A percentile compares a stretch with the other conserved stretches of the same genome.
These are phyloP conservation scores for Suhomyces sp. DNA, from an alignment of 805 yeast genomes.

Conservation along the genomic window DNA sequence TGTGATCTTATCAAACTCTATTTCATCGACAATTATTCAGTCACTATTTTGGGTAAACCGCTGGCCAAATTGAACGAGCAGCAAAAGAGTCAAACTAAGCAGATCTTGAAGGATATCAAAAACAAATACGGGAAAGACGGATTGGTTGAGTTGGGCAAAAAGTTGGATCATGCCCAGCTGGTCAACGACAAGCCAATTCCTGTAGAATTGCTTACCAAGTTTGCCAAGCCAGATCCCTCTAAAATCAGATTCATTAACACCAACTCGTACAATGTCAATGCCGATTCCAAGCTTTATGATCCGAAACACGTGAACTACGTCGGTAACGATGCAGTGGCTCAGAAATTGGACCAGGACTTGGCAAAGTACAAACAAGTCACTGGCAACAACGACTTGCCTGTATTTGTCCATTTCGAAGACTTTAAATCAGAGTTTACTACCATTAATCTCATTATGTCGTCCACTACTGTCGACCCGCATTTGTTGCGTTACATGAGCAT, in stretches of 20 bases:
- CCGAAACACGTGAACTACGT: slow-evolving; percentile 20
- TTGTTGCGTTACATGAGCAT: slow-evolving; percentile 63
- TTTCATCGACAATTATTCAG: slow-evolving; percentile 61
- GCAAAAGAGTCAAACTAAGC: slow-evolving; percentile 50
- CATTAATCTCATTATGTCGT: slow-evolving; percentile 58
- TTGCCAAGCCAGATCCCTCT: slow-evolving; percentile 72
- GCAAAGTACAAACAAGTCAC: slow-evolving; percentile 23
- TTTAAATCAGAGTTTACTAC: slow-evolving; percentile 77
- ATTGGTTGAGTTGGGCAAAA: slow-evolving; percentile 46
- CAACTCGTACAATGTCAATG: slow-evolving; percentile 58
- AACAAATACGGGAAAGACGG: slow-evolving; percentile 58
- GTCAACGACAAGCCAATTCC: slow-evolving; percentile 81
- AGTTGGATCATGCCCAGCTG: slow-evolving; percentile 59
- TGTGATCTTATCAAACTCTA: slow-evolving; percentile 46
- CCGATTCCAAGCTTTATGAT: slow-evolving; percentile 15
- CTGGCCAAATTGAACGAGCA: slow-evolving; percentile 55
- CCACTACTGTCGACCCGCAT: slow-evolving; percentile 47
- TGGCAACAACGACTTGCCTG: slow-evolving; percentile 44
- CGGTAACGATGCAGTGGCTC: slow-evolving; percentile 22
- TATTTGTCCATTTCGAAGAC: slow-evolving; percentile 76
- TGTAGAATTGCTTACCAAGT: slow-evolving; percentile 53
- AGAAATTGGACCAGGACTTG: slow-evolving; percentile 17
- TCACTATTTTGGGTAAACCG: slow-evolving; percentile 70
- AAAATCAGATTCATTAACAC: slow-evolving; percentile 72
- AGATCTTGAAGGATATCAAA: slow-evolving; percentile 48